These are phyloP conservation scores for Pichia sp. DNA, from an alignment of 1,139 yeast genomes.

Conservation along the genomic window DNA sequence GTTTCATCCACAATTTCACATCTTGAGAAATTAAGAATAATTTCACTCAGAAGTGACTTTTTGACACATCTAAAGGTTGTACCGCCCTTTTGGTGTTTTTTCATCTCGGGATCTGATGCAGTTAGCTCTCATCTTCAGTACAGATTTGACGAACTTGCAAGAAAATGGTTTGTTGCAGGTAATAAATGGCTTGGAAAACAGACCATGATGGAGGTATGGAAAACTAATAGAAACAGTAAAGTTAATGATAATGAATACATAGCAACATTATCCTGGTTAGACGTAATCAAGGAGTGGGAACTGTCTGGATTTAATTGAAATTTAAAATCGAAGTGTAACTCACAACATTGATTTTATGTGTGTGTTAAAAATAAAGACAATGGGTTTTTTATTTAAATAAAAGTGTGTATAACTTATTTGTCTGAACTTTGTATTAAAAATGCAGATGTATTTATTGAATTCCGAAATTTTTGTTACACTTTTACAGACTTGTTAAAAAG, in stretches of 20 bases:
- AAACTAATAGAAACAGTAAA: slow-evolving; percentile 30
- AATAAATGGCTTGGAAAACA: slow-evolving; percentile 51
- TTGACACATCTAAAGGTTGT: slow-evolving; percentile 16
- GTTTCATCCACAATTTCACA: slow-evolving; percentile 32
- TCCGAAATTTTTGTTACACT: no score
- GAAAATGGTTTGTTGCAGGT: slow-evolving; percentile 32
- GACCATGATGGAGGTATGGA: slow-evolving; percentile 46
- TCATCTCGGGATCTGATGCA: slow-evolving; percentile 44
- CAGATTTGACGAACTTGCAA: slow-evolving; percentile 31
- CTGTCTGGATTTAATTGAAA: slow-evolving; percentile 25
- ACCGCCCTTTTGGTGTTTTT: slow-evolving; percentile 44
- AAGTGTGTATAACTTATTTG: no score
- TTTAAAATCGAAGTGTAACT: no score
- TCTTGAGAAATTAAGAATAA: slow-evolving; percentile 30
- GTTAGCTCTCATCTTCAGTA: slow-evolving; percentile 25
- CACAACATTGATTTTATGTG: no score
- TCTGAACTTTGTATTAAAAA: no score
- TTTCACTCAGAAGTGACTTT: slow-evolving; percentile 20
- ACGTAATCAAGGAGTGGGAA: slow-evolving; percentile 51
- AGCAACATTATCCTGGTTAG: slow-evolving; percentile 44
- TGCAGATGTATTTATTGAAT: no score
- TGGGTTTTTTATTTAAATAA: no score
- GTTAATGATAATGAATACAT: slow-evolving; percentile 28
- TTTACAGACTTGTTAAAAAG: no score
- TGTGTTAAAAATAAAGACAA: no score